A percentile compares a stretch with the other conserved stretches of the same genome.
These are phyloP conservation scores for Arthrobotrys sinensis DNA, from an alignment of 2,329 filamentous ascomycete genomes.

Conservation along the genomic window DNA sequence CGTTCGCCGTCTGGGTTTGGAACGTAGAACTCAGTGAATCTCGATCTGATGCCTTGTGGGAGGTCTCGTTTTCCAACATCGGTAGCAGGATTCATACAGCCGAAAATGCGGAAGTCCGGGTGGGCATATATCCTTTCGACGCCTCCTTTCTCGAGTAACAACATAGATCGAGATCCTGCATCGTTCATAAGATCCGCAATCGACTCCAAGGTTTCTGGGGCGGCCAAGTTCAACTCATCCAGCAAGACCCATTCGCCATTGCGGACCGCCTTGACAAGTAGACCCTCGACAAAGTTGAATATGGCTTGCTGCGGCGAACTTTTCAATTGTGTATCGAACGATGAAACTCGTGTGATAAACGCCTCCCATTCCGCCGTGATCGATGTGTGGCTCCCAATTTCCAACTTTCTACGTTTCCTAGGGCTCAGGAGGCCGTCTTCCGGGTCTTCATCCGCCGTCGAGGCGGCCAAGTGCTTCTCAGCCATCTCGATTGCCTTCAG, in stretches of 20 bases:
- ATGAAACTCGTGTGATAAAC: slow-evolving; percentile 78
- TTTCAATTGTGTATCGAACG: slow-evolving; percentile 72
- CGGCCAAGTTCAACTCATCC: slow-evolving; percentile 97
- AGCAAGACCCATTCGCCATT: slow-evolving; percentile 98
- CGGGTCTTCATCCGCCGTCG: slow-evolving; percentile 70
- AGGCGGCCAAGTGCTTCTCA: slow-evolving; percentile 76
- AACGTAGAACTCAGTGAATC: slow-evolving; percentile 97
- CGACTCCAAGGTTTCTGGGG: slow-evolving; percentile 93
- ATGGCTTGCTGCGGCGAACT: slow-evolving; percentile 71
- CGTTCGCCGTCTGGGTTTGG: slow-evolving; percentile 88
- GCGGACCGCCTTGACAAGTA: slow-evolving; percentile 93
- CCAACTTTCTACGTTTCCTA: slow-evolving; percentile 77
- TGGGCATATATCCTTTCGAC: slow-evolving; percentile 92
- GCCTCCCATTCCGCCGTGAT: slow-evolving; percentile 83
- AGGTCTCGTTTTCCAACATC: slow-evolving; percentile 97
- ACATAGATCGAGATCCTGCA: slow-evolving; percentile 82
- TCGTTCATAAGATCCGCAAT: slow-evolving; percentile 88
- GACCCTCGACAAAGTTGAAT: slow-evolving; percentile 96
- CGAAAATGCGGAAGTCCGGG: slow-evolving; percentile 94
- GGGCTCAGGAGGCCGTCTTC: slow-evolving; percentile 71
- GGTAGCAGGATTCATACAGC: slow-evolving; percentile 98
- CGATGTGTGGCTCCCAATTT: slow-evolving; percentile 70
- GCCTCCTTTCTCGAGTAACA: slow-evolving; percentile 93
- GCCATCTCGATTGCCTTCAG: slow-evolving; percentile 91
- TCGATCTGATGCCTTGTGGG: slow-evolving; percentile 86